These are phyloP conservation scores for Ceriops tagal DNA, from an alignment of 345 rosid species.

Conservation along the genomic window DNA sequence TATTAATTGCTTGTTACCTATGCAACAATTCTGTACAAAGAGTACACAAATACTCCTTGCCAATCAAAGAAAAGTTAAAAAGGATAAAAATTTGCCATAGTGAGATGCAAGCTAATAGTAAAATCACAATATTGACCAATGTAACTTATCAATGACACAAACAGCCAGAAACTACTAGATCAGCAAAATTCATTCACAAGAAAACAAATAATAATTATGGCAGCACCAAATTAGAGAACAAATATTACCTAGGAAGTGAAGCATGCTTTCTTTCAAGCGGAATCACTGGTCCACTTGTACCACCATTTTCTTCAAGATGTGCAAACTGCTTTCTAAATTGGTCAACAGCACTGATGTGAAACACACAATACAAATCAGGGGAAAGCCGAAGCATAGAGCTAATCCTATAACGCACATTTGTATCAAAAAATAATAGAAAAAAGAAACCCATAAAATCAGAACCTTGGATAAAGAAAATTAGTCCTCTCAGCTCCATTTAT, in stretches of 20 bases:
- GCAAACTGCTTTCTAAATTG: constrained; percentile 92
- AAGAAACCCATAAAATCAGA: constrained; percentile 5
- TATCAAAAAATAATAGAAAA: background rate
- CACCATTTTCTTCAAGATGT: constrained; percentile 78
- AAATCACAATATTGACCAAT: too few species aligned
- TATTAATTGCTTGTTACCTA: too few species aligned
- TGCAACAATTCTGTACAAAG: background rate
- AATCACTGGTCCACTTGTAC: constrained; percentile 60
- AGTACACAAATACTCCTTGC: too few species aligned
- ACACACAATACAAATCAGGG: constrained; percentile 12
- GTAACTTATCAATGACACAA: background rate
- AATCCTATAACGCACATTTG: background rate
- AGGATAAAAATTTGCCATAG: background rate
- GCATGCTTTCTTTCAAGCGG: constrained; percentile 83
- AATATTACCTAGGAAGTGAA: constrained; percentile 76
- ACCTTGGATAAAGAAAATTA: constrained; percentile 95
- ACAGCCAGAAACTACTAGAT: background rate
- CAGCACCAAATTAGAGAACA: background rate
- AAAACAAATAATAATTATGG: background rate
- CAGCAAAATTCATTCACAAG: constrained; percentile 3
- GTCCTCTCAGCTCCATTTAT: constrained; percentile 83
- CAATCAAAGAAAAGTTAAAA: background rate
- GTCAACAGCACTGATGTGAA: constrained; percentile 70
- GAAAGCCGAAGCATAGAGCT: constrained; percentile 11
- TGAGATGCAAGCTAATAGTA: too few species aligned